These are phyloP conservation scores for Hericium rajendrae DNA, from an alignment of 768 basidiomycete species.

Conservation along the genomic window DNA sequence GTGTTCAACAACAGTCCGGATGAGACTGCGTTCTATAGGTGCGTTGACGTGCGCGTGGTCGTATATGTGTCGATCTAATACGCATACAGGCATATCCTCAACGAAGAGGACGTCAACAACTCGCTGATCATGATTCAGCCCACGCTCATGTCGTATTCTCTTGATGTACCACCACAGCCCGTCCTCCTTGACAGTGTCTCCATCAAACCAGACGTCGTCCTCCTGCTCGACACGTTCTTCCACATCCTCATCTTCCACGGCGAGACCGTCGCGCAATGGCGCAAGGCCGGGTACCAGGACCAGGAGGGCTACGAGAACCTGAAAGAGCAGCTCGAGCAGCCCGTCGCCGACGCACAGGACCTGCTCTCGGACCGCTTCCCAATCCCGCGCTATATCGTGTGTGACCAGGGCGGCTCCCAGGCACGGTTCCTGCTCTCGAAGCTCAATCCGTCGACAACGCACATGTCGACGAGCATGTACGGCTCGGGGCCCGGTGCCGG, in stretches of 20 bases:
- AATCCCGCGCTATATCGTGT: constrained; percentile 95
- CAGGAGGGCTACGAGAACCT: constrained; percentile 99
- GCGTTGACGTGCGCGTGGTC: constrained; percentile 15
- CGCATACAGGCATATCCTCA: constrained; percentile 83
- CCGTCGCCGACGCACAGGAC: constrained; percentile 89
- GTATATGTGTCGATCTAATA: neutral
- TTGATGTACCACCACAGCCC: constrained; percentile 86
- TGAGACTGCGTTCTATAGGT: constrained; percentile 98
- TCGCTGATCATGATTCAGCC: constrained; percentile 99
- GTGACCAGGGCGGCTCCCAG: constrained; percentile 95
- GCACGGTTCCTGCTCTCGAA: constrained; percentile 97
- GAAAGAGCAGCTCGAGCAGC: constrained; percentile 83
- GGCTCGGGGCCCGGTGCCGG: constrained; percentile 60
- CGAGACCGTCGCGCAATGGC: constrained; percentile 93
- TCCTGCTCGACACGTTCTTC: constrained; percentile 98
- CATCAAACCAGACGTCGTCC: constrained; percentile 93
- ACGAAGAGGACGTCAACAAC: constrained; percentile 98
- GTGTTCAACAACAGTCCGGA: constrained; percentile 99
- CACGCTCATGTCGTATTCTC: constrained; percentile 96
- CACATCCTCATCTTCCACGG: constrained; percentile 99
- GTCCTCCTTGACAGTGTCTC: constrained; percentile 96
- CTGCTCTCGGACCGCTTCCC: constrained; percentile 93
- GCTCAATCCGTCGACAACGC: constrained; percentile 95
- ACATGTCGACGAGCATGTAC: constrained; percentile 89
- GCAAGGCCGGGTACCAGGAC: constrained; percentile 96